phyloP scores from a whole-genome alignment of 2,329 filamentous ascomycete genomes.

The Penicillium digitatum region DNA sequence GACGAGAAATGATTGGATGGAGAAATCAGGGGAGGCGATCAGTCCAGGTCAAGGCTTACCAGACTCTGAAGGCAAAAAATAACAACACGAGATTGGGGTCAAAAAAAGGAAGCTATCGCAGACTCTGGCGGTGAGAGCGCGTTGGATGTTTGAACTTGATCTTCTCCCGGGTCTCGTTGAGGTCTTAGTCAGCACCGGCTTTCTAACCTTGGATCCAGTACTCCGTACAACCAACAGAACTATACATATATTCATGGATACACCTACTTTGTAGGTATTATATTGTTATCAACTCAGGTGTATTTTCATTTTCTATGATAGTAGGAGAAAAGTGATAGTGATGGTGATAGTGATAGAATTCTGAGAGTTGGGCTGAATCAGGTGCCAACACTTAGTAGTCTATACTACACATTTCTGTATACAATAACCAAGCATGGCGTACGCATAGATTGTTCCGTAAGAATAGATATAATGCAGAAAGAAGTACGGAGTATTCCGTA shows the following conservation, averaged over 20 bases:
- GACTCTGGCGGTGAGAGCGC: slow-evolving; percentile 22
- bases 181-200: slow-evolving; percentile 14
- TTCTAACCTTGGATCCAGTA: too few species aligned
- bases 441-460: too few species aligned
- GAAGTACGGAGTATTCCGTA: too few species aligned
- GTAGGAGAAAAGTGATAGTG: neutral
- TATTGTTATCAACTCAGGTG: too few species aligned
- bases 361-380: neutral
- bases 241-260: too few species aligned
- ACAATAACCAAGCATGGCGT: too few species aligned
- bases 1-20: slow-evolving; percentile 4
- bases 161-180: neutral
- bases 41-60: neutral
- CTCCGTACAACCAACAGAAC: too few species aligned
- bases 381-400: neutral
- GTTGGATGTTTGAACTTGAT: slow-evolving; percentile 8
- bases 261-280: too few species aligned
- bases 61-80: neutral
- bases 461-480: too few species aligned
- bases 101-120: slow-evolving; percentile 12
- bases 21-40: neutral
- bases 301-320: neutral
- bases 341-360: neutral
- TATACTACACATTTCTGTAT: neutral
- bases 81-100: slow-evolving; percentile 1